A percentile compares a stretch with the other conserved stretches of the same genome.
Conservation (phyloP, 2,329 filamentous ascomycete species). For the Sclerotinia minor region DNA sequence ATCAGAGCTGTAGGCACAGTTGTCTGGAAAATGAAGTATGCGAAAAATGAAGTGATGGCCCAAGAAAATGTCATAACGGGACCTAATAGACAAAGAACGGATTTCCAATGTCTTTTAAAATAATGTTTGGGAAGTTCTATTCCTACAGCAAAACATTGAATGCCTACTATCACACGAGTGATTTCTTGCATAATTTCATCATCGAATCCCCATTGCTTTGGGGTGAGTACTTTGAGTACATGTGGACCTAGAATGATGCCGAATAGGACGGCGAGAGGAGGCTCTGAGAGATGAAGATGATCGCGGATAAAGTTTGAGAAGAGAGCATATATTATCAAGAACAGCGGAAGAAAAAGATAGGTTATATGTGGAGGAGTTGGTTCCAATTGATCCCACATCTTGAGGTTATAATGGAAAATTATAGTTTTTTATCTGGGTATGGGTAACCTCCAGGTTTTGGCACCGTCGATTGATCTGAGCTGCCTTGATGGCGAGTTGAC, state of each 20-base stretch:
- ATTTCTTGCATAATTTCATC: constrained; percentile 69
- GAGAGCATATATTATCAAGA: constrained; percentile 59
- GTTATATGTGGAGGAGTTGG: constrained; percentile 57
- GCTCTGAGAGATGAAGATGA: constrained; percentile 59
- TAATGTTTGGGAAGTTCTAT: constrained; percentile 62
- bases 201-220: constrained; percentile 61
- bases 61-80: constrained; percentile 39
- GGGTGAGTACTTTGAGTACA: constrained; percentile 64
- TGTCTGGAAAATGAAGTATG: constrained; percentile 49
- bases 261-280: constrained; percentile 62
- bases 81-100: constrained; percentile 35
- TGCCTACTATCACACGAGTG: constrained; percentile 69
- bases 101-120: constrained; percentile 38
- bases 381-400: constrained; percentile 53
- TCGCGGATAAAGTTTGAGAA: constrained; percentile 61
- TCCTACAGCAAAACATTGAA: constrained; percentile 72
- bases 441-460: background rate
- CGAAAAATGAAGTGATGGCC: constrained; percentile 50
- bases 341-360: constrained; percentile 58
- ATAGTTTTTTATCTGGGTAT: background rate
- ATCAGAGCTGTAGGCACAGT: constrained; percentile 50
- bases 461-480: background rate
- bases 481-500: background rate
- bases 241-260: constrained; percentile 71
- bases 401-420: background rate